phyloP scores from a whole-genome alignment of 495 filamentous ascomycete species.

The Talaromyces borbonicus region DNA sequence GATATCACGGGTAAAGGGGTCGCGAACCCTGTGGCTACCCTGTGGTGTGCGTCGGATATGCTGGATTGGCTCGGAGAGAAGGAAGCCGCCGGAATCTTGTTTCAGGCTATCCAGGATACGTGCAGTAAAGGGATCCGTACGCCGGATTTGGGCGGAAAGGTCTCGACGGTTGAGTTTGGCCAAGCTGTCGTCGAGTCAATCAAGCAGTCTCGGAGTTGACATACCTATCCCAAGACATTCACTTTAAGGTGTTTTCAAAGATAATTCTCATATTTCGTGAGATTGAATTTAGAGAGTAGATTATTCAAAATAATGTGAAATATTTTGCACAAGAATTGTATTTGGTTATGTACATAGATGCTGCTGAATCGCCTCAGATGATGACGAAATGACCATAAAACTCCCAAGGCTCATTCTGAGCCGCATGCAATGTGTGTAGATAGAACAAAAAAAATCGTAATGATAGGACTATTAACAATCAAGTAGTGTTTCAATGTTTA shows the following conservation, averaged over 20 bases:
- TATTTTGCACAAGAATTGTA: no score
- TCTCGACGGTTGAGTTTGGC: constrained; percentile 48
- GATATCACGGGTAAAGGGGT: constrained; percentile 65
- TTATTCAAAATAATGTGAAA: no score
- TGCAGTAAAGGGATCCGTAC: constrained; percentile 48
- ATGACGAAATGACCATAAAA: not conserved
- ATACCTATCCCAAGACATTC: not conserved
- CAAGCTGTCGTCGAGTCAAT: constrained; percentile 52
- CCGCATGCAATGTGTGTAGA: not conserved
- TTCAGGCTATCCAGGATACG: constrained; percentile 52
- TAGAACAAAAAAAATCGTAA: no score
- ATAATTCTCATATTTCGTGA: no score
- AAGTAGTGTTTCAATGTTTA: not conserved
- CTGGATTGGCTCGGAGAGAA: constrained; percentile 53
- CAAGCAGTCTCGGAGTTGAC: constrained; percentile 10
- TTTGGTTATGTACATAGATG: no score
- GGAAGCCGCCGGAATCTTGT: constrained; percentile 42
- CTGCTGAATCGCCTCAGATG: no score
- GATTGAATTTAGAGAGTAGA: no score
- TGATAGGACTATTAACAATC: not conserved
- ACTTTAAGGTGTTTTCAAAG: no score
- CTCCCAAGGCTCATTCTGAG: not conserved
- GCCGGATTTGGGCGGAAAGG: constrained; percentile 48
- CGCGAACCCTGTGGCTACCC: constrained; percentile 61
- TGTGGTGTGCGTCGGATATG: constrained; percentile 64